Conservation (phyloP, 2,329 filamentous ascomycete species). For the Botrytis galanthina region DNA sequence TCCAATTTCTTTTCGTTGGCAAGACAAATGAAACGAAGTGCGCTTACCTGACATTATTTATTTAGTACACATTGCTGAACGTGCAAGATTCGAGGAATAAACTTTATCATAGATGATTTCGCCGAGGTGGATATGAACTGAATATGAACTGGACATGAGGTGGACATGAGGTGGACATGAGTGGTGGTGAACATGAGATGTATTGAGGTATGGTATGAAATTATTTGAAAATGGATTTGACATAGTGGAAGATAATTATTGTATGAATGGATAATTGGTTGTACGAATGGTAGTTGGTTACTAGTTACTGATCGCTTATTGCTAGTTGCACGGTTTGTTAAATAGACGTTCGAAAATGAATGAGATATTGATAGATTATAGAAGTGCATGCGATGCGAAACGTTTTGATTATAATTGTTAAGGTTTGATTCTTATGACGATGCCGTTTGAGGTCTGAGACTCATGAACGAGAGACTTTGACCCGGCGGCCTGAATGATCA, state of each 20-base stretch:
- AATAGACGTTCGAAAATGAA: background rate
- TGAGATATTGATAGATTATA: background rate
- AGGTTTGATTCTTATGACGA: background rate
- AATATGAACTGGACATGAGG: too few species aligned
- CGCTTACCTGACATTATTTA: background rate
- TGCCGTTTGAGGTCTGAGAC: background rate
- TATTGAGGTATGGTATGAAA: background rate
- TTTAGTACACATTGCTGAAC: conserved; percentile 8
- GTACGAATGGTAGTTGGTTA: background rate
- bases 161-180: background rate
- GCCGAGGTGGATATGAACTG: background rate
- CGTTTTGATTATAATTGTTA: background rate
- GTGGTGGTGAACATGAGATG: background rate
- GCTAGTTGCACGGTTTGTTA: background rate
- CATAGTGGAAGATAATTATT: too few species aligned
- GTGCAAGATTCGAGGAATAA: conserved; percentile 6
- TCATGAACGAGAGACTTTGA: background rate
- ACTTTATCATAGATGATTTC: conserved; percentile 1
- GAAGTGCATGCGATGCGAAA: background rate
- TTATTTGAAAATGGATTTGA: background rate
- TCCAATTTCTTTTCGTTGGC: background rate
- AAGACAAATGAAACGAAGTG: background rate
- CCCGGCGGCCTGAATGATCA: background rate
- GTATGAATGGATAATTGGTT: background rate
- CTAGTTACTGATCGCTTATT: background rate